phyloP scores from a whole-genome alignment of 208 protist genomes.

The Leishmania turanica region DNA sequence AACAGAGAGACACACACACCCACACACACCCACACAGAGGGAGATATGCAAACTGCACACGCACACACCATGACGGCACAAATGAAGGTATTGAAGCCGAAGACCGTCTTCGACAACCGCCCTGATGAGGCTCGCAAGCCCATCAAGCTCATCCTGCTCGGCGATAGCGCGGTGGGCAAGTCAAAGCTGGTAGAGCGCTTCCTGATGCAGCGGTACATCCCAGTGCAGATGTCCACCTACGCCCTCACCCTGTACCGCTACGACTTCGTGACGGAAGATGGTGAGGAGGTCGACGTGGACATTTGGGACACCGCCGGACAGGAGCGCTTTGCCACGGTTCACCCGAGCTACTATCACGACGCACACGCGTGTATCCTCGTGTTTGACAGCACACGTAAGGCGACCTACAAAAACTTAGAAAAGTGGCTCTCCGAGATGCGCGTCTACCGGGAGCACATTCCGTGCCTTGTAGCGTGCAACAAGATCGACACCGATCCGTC shows the following conservation, averaged over 20 bases:
- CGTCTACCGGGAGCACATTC: constrained; percentile 92
- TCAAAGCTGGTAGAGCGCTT: constrained; percentile 96
- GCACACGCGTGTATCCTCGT: constrained; percentile 94
- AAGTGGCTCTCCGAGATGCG: constrained; percentile 95
- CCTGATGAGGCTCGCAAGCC: constrained; percentile 74
- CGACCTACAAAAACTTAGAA: constrained; percentile 96
- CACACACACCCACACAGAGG: not conserved
- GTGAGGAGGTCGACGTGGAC: constrained; percentile 82
- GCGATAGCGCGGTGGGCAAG: constrained; percentile 96
- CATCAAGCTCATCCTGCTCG: constrained; percentile 95
- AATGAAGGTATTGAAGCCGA: constrained; percentile 56
- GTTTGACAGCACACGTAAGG: constrained; percentile 95
- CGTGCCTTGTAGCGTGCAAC: constrained; percentile 94
- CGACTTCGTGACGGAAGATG: constrained; percentile 78
- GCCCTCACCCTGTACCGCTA: constrained; percentile 93
- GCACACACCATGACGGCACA: constrained; percentile 7
- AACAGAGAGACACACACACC: not conserved
- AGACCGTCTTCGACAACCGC: constrained; percentile 79
- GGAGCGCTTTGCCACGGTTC: constrained; percentile 93
- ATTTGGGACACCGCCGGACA: constrained; percentile 95
- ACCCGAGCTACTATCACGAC: constrained; percentile 96
- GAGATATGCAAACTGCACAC: not conserved
- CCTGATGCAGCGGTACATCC: constrained; percentile 94
- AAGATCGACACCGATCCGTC: constrained; percentile 94
- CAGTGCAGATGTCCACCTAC: constrained; percentile 94